A percentile compares a stretch with the other conserved stretches of the same genome.
Evolutionary conservation across 2,329 filamentous ascomycete genomes (phyloP).

Genomic region (Trichoderma afroharzianum): DNA sequence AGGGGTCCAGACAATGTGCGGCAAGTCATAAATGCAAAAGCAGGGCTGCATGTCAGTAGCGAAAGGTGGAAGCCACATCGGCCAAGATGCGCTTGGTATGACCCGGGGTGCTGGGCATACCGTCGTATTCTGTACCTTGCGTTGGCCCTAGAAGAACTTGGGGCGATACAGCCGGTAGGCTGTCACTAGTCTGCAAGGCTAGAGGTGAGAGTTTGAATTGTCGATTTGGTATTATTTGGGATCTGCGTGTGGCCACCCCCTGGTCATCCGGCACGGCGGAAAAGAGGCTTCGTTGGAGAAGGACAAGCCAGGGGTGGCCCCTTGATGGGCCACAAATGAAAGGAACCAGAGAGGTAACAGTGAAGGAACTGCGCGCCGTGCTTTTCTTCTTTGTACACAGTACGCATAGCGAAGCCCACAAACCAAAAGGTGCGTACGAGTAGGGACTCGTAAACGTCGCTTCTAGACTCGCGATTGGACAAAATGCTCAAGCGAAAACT

Average conservation of each 20-base stretch:
- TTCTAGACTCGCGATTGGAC: not conserved
- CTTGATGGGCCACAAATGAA: not conserved
- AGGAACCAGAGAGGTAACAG: not conserved
- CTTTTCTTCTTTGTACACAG: not conserved
- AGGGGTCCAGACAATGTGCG: conserved; percentile 6
- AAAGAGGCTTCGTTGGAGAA: conserved; percentile 17
- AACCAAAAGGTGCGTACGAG: not conserved
- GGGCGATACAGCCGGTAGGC: conserved; percentile 20
- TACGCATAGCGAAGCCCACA: not conserved
- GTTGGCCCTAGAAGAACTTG: conserved; percentile 13
- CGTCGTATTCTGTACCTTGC: conserved; percentile 19
- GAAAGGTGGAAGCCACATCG: not conserved
- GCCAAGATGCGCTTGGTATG: conserved; percentile 2
- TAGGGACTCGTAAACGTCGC: not conserved
- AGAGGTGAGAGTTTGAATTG: conserved; percentile 16
- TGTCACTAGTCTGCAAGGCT: conserved; percentile 22
- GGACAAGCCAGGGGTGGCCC: conserved; percentile 1
- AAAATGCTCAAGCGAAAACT: not conserved
- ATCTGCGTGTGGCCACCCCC: conserved; percentile 24
- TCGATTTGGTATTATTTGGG: conserved; percentile 19
- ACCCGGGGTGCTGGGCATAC: conserved; percentile 14
- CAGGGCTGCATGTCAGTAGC: conserved; percentile 10
- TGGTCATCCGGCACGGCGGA: conserved; percentile 27
- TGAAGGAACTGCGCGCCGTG: not conserved
- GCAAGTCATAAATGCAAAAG: not conserved